Evolutionary conservation across 2,329 filamentous ascomycete species (phyloP).

Genomic region (Colletotrichum tropicicola): DNA sequence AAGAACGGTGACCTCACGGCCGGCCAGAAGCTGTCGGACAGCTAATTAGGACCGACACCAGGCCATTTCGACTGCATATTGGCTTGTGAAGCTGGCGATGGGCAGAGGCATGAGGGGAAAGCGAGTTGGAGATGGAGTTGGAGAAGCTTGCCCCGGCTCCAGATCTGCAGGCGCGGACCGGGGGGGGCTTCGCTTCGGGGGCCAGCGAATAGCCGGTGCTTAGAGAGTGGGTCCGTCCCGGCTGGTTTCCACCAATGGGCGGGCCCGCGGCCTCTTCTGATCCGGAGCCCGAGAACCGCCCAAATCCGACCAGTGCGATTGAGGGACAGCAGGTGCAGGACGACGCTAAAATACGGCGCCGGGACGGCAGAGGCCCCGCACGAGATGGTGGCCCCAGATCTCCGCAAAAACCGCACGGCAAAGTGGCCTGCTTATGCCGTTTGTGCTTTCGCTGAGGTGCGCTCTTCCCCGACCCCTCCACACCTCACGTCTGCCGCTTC

Average conservation of each 20-base stretch:
- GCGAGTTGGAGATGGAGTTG: conserved; percentile 19
- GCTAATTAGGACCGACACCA: conserved; percentile 6
- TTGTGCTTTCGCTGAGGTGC: background rate
- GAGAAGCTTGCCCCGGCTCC: conserved; percentile 5
- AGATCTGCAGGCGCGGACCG: conserved; percentile 9
- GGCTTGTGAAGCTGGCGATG: conserved; percentile 22
- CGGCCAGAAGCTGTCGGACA: background rate
- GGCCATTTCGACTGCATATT: background rate
- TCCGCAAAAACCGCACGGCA: conserved; percentile 7
- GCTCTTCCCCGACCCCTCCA: background rate
- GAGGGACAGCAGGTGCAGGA: background rate
- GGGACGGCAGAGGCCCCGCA: conserved; percentile 13
- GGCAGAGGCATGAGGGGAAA: conserved; percentile 17
- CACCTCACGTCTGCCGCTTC: background rate
- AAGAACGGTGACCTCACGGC: conserved; percentile 5
- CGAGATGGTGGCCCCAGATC: conserved; percentile 8
- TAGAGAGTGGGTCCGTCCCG: conserved; percentile 2
- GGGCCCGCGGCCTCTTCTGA: conserved; percentile 9
- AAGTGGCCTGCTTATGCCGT: conserved; percentile 4
- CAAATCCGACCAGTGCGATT: conserved; percentile 18
- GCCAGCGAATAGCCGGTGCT: conserved; percentile 9
- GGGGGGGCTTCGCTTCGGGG: background rate
- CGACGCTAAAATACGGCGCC: background rate
- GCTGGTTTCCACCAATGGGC: conserved; percentile 21
- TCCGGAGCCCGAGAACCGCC: conserved; percentile 30